A percentile compares a stretch with the other conserved stretches of the same genome.
These are phyloP conservation scores for Knoxia roxburghii DNA, from an alignment of 257 asterid species.

Conservation along the genomic window DNA sequence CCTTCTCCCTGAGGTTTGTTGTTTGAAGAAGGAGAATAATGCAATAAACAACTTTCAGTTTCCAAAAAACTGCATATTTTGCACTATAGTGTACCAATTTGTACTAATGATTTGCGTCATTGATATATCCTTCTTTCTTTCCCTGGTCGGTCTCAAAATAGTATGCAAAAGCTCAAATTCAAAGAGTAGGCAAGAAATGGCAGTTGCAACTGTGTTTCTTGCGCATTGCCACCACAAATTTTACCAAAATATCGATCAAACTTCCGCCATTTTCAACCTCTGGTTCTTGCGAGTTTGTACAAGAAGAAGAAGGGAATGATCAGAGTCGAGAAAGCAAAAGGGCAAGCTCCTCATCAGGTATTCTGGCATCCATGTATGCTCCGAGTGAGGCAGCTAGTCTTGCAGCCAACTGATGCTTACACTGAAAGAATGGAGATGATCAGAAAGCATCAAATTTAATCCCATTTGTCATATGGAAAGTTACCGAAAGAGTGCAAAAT, in stretches of 20 bases:
- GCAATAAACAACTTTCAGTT: background rate
- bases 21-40: background rate
- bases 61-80: background rate
- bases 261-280: background rate
- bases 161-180: too few species aligned
- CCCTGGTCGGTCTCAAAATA: too few species aligned
- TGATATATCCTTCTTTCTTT: constrained; percentile 5
- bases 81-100: background rate
- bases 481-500: background rate
- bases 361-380: constrained; percentile 45
- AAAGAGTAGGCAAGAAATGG: too few species aligned
- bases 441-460: background rate
- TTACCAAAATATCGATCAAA: background rate
- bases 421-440: constrained; percentile 38
- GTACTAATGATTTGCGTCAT: background rate
- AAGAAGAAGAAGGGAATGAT: background rate
- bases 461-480: background rate
- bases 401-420: constrained; percentile 97
- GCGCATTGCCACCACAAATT: background rate
- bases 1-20: background rate
- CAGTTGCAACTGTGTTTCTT: background rate
- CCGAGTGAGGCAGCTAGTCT: constrained; percentile 72
- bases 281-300: background rate
- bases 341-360: constrained; percentile 82
- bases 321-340: constrained; percentile 53